These are phyloP conservation scores for Citrus unshiu DNA, from an alignment of 345 rosid genomes.

Conservation along the genomic window DNA sequence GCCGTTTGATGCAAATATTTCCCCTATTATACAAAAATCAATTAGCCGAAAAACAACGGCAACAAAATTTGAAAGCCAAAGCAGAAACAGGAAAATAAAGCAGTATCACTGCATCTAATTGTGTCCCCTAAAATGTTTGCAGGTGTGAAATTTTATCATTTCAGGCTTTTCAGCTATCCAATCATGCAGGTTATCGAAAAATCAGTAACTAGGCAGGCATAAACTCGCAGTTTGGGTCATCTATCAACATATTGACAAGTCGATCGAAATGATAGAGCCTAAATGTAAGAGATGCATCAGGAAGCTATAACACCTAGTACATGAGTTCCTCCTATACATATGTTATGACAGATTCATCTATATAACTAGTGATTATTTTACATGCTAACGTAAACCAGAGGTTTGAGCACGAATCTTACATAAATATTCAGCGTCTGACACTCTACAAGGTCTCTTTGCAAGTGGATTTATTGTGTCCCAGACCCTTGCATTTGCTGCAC, in stretches of 20 bases:
- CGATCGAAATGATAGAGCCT: not conserved
- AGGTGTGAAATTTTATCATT: not conserved
- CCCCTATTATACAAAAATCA: conserved; percentile 18
- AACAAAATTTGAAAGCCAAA: not conserved
- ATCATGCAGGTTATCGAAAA: not conserved
- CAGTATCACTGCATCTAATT: not conserved
- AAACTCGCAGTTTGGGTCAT: too few relatives aligned
- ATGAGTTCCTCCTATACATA: not conserved
- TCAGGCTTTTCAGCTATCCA: not conserved
- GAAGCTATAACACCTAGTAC: not conserved
- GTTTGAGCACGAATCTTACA: not conserved
- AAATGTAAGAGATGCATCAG: not conserved
- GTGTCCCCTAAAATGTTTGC: not conserved
- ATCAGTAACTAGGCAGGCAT: not conserved
- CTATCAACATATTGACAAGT: not conserved
- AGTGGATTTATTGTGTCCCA: conserved; percentile 95
- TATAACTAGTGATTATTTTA: not conserved
- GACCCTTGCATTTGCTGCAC: conserved; percentile 97
- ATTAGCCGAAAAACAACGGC: not conserved
- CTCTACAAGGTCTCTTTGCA: conserved; percentile 71
- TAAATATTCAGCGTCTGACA: conserved; percentile 24
- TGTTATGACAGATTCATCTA: not conserved
- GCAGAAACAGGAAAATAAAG: not conserved
- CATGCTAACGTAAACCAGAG: conserved; percentile 5
- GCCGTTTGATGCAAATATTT: not conserved